phyloP scores from a whole-genome alignment of 441 rosid species.

The Rhodomyrtus psidioides region DNA sequence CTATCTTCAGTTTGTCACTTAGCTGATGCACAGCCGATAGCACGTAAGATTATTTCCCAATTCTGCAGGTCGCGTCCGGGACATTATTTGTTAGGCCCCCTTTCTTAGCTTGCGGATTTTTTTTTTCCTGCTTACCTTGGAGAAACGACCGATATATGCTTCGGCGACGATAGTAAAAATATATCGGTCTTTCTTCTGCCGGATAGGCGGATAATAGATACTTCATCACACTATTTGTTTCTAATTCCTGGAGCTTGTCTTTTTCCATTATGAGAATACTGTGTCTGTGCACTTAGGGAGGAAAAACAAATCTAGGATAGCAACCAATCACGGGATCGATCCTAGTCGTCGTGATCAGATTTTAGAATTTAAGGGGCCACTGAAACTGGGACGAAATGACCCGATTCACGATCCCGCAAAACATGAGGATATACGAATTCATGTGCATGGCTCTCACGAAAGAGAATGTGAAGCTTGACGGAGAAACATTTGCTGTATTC shows the following conservation, averaged over 20 bases:
- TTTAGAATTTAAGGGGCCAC: not conserved
- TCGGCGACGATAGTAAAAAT: not conserved
- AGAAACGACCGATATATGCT: not conserved
- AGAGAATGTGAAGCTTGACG: not conserved
- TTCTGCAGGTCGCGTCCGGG: not conserved
- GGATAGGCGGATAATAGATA: not conserved
- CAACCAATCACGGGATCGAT: not conserved
- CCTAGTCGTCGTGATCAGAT: not conserved
- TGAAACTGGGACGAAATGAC: not conserved
- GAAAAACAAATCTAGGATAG: not conserved
- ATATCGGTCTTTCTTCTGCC: not conserved
- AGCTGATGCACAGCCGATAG: not conserved
- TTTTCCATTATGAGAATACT: not conserved
- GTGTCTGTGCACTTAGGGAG: not conserved
- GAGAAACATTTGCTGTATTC: not conserved
- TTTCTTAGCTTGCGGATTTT: not conserved
- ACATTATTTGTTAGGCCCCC: not conserved
- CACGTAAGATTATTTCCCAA: not conserved
- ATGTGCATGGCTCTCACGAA: not conserved
- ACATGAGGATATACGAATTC: not conserved
- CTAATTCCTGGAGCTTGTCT: not conserved
- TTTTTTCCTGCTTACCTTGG: not conserved
- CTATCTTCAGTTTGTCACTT: not conserved
- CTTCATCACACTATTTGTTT: not conserved
- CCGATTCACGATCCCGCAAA: not conserved